Conservation (phyloP, 352 stramenopile genomes). For the Thalassiosira livingstoniorum region DNA sequence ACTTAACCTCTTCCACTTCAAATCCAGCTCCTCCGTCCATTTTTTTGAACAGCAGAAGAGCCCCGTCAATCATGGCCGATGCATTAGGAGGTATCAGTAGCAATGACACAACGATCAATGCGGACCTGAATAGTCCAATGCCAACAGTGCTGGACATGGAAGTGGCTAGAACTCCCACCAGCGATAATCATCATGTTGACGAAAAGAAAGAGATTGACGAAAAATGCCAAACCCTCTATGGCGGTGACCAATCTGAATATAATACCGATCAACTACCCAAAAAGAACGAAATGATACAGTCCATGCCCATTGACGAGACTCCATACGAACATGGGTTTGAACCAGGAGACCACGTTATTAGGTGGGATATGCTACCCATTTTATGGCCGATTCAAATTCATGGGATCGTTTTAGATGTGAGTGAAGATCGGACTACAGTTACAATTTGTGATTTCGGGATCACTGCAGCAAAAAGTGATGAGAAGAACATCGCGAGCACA, state of each 20-base stretch:
- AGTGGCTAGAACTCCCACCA: background rate
- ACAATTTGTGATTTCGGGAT: slow-evolving; percentile 51
- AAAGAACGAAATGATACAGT: background rate
- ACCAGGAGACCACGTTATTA: slow-evolving; percentile 52
- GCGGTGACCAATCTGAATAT: background rate
- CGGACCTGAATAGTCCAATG: background rate
- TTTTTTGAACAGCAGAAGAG: background rate
- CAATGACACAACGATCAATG: background rate
- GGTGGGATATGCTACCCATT: slow-evolving; percentile 48
- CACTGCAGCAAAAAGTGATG: slow-evolving; percentile 23
- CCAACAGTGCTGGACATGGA: background rate
- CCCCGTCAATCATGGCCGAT: background rate
- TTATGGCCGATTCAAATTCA: slow-evolving; percentile 56
- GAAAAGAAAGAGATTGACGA: background rate
- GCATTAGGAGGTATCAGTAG: background rate
- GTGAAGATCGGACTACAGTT: slow-evolving; percentile 25
- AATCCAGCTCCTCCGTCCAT: background rate
- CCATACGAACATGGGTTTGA: slow-evolving; percentile 44
- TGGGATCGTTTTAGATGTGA: slow-evolving; percentile 46
- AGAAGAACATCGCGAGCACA: background rate
- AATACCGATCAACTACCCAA: background rate
- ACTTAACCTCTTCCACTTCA: no score
- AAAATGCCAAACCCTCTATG: background rate
- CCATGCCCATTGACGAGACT: slow-evolving; percentile 17
- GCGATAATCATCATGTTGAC: background rate